A percentile compares a stretch with the other conserved stretches of the same genome.
These are phyloP conservation scores for Candida anglica DNA, from an alignment of 805 yeast genomes.

Conservation along the genomic window DNA sequence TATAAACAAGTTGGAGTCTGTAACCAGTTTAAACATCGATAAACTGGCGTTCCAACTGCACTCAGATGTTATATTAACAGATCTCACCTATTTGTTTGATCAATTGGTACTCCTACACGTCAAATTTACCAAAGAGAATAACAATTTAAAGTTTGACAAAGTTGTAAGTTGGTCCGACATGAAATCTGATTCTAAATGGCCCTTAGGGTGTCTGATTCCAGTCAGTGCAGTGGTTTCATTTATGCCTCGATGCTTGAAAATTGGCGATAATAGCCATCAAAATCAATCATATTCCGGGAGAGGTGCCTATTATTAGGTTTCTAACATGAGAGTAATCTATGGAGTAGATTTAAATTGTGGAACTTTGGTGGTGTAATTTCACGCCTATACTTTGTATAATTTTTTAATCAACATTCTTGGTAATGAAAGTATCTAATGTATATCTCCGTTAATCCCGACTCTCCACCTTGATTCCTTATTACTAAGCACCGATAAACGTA, in stretches of 20 bases:
- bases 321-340: too few relatives aligned
- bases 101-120: constrained; percentile 34
- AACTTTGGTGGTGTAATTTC: too few relatives aligned
- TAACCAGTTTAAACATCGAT: constrained; percentile 30
- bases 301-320: too few relatives aligned
- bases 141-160: constrained; percentile 31
- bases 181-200: constrained; percentile 39
- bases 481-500: too few relatives aligned
- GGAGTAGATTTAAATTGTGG: too few relatives aligned
- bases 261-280: too few relatives aligned
- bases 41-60: constrained; percentile 28
- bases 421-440: too few relatives aligned
- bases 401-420: too few relatives aligned
- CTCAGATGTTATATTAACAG: constrained; percentile 31
- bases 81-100: constrained; percentile 37
- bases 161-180: constrained; percentile 33
- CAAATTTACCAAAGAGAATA: constrained; percentile 42
- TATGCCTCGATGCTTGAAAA: not conserved
- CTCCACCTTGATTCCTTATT: too few relatives aligned
- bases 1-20: constrained; percentile 27
- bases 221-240: constrained; percentile 21
- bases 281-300: too few relatives aligned
- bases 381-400: too few relatives aligned
- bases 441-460: too few relatives aligned
- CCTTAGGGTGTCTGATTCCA: constrained; percentile 35